Evolutionary conservation across 768 basidiomycete genomes (phyloP).

Genomic region (Tricholoma saponaceum): DNA sequence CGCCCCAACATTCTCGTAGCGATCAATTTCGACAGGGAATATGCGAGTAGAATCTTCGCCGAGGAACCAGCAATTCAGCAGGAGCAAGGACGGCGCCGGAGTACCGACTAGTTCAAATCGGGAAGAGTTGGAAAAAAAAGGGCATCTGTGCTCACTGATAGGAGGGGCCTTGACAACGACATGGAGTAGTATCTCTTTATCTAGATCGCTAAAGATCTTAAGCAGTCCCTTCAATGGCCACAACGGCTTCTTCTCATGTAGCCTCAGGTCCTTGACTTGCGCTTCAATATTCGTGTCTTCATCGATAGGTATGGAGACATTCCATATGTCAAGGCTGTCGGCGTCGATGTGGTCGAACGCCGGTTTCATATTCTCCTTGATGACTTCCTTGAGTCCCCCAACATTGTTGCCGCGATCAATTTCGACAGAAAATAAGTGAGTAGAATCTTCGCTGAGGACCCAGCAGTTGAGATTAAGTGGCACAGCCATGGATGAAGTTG

Average conservation of each 20-base stretch:
- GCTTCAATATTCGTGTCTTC: neutral
- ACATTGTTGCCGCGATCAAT: neutral
- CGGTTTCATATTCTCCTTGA: neutral
- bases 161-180: too few species aligned
- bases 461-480: neutral
- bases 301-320: too few species aligned
- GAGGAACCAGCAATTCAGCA: neutral
- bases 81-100: too few species aligned
- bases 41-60: neutral
- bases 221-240: too few species aligned
- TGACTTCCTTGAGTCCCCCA: neutral
- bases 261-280: neutral
- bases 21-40: too few species aligned
- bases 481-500: neutral
- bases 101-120: too few species aligned
- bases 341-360: neutral
- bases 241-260: too few species aligned
- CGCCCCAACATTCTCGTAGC: neutral
- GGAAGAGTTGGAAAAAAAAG: too few species aligned
- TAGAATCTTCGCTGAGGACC: neutral
- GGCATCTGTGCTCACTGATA: too few species aligned
- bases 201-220: too few species aligned
- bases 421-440: neutral
- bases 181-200: too few species aligned
- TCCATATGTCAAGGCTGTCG: too few species aligned